Base-by-base conservation (phyloP, 352 stramenopile genomes). In the Pythium scleroteichum region DNA sequence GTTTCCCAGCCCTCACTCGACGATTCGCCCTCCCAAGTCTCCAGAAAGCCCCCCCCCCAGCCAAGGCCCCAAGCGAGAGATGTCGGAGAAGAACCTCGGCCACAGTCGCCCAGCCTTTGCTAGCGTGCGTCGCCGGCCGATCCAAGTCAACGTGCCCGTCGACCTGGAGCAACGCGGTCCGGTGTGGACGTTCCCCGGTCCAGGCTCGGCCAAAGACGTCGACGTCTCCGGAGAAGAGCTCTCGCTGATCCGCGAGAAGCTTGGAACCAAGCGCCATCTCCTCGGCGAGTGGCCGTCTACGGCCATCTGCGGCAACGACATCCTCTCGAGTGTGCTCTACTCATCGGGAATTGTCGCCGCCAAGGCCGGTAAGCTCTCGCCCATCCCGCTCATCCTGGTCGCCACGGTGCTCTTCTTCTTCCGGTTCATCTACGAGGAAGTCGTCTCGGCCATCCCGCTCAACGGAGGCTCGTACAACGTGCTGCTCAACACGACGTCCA, bases 401-500 rank as follows among this genome's bases (percentile, higher is more conserved):
- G 72, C 76, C 4, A 49, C 66, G 9, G 59, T 77, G 27, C 50
- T 78, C 24, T 75, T 76, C 55, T 73, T 72, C 47, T 74, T 68
- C 48, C 78, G 74, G 17, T 86, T 75, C 52, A 88, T 95, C 50
- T 95, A 95, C 70, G 74, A 79, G 47, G 86, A 95, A 71, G 85
- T 74, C 26, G 88, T 93, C 38, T 85, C 72, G 29, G 86, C 86
- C 14, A 76, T 95, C 26, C 84, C 84, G 22, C 73, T 91, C 35
- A 94, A 95, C 67, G 86, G 86, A 26, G 86, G 86, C 42, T 87
- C 82, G 24, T 95, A 94, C 67, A 95, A 93, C 62, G 74, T 92
- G 56, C 71, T 95, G 49, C 71, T 95, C 53, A 94, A 95, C 66
- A 90, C 80, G 17, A 94, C 84, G 33, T 87, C 66, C 27, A 95